These are phyloP conservation scores for Ophiostoma pallidulum DNA, from an alignment of 2,329 filamentous ascomycete species.

Conservation along the genomic window DNA sequence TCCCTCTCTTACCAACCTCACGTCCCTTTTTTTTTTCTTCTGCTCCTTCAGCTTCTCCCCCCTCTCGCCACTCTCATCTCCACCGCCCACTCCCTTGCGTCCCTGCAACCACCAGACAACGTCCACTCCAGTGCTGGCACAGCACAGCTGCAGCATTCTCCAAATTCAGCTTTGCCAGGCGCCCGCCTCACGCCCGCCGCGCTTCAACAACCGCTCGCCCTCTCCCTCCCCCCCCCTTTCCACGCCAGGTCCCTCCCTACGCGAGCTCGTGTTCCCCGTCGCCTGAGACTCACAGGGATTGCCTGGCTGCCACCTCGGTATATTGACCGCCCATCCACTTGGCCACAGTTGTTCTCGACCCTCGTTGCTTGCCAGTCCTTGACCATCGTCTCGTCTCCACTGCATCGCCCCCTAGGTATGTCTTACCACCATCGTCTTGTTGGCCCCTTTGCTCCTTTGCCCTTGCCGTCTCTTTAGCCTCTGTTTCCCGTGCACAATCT, in stretches of 20 bases:
- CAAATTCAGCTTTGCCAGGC: background rate
- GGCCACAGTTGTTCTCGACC: background rate
- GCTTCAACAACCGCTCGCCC: too few species aligned
- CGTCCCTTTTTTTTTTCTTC: background rate
- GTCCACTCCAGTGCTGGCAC: background rate
- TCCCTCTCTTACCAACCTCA: background rate
- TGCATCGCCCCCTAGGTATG: too few species aligned
- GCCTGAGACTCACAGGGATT: constrained; percentile 11
- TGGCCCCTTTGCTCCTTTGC: too few species aligned
- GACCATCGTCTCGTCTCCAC: too few species aligned
- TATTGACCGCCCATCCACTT: too few species aligned
- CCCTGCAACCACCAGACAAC: background rate
- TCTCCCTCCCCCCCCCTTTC: too few species aligned
- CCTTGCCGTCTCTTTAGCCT: too few species aligned
- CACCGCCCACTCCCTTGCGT: background rate
- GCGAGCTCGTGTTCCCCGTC: constrained; percentile 15
- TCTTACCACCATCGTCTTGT: too few species aligned
- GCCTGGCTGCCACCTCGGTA: background rate
- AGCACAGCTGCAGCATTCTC: background rate
- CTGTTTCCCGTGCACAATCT: too few species aligned
- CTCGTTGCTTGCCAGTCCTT: background rate
- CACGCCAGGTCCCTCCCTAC: constrained; percentile 8
- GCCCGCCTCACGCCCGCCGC: background rate
- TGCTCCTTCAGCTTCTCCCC: too few species aligned
- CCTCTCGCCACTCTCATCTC: background rate